Evolutionary conservation across 2,329 filamentous ascomycete species (phyloP).

Genomic region (Didymella pomorum): DNA sequence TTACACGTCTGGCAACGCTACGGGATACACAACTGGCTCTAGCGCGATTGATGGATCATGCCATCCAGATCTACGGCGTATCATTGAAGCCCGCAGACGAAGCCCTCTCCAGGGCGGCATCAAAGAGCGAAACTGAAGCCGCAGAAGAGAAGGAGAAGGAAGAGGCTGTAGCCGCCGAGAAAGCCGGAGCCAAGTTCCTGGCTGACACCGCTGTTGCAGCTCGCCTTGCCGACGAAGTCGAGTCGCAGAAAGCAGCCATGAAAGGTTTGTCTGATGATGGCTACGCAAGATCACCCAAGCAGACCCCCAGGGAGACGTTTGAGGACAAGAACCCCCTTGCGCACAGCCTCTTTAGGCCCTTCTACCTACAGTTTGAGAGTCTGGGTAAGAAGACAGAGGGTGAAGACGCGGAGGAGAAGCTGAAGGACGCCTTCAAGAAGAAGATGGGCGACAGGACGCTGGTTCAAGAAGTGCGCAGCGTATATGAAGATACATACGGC

Average conservation of each 20-base stretch:
- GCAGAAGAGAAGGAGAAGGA: not conserved
- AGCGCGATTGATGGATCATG: slow-evolving; percentile 33
- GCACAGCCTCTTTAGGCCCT: slow-evolving; percentile 45
- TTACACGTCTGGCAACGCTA: slow-evolving; percentile 37
- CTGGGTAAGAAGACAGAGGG: slow-evolving; percentile 26
- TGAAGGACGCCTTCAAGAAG: slow-evolving; percentile 22
- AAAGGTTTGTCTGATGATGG: slow-evolving; percentile 43
- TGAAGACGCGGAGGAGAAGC: slow-evolving; percentile 10
- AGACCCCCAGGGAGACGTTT: slow-evolving; percentile 20
- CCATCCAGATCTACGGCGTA: slow-evolving; percentile 35
- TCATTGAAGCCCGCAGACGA: slow-evolving; percentile 23
- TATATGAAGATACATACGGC: slow-evolving; percentile 42
- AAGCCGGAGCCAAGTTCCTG: not conserved
- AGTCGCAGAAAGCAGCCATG: slow-evolving; percentile 40
- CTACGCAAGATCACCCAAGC: slow-evolving; percentile 29
- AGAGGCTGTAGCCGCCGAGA: not conserved
- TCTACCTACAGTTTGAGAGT: slow-evolving; percentile 37
- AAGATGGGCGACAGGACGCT: slow-evolving; percentile 29
- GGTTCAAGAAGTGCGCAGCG: slow-evolving; percentile 35
- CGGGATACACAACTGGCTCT: slow-evolving; percentile 44
- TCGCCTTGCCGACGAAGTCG: slow-evolving; percentile 39
- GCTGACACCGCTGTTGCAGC: slow-evolving; percentile 26
- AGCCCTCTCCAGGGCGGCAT: slow-evolving; percentile 1
- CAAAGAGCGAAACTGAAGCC: not conserved
- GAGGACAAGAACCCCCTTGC: slow-evolving; percentile 37